Base-by-base conservation (phyloP, 441 rosid species). In the Pelargonium citronellum region DNA sequence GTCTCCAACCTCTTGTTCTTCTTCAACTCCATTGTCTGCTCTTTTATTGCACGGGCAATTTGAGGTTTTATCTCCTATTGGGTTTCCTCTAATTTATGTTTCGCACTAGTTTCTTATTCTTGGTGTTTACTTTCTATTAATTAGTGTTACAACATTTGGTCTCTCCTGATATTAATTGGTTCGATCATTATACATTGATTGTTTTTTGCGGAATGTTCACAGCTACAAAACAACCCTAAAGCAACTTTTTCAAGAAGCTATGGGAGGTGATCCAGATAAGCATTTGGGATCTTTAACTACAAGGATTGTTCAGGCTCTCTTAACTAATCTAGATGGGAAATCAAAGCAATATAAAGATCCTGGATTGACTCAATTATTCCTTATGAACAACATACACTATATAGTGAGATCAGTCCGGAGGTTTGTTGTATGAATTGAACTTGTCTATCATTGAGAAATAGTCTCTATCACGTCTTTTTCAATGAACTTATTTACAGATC, bases 391-490 rank as follows among this genome's bases (percentile, higher is more conserved):
- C 67, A 80, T 90, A 78, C 97, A 95, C 80, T 92, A 95, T 74
- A 92, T 95, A 49, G 99, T 95, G 76, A 86, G 99, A 95, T 92
- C 98, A n/a, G 97, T 95, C 16, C 66, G 96, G 66, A 94, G 96
- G 99, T 90, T 69, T 43, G 83, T 79, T 66, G 57, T 68, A 70
- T 67, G 0, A 3, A 66, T 39, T 68, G 61, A 49, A 30, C 57
- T 0, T 30, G 37, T 30, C 0, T 30, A 30, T 30, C 37, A 30
- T 30, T 30, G 37, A 30, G 37, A 30, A 30, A 30, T 30, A 2
- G 37, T 30, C 37, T 2, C n/a, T 64, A 16, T 15, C 65, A 37
- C 41, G 39, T 43, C 64, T 55, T 71, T 68, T 63, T 58, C 64
- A 12, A 66, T 22, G 24, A 46, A 9, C 10, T 15, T 37, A 13